Evolutionary conservation across 2,329 filamentous ascomycete genomes (phyloP), one percentile per base, ranked within the genome.

Genomic region (Aspergillus sp.): DNA sequence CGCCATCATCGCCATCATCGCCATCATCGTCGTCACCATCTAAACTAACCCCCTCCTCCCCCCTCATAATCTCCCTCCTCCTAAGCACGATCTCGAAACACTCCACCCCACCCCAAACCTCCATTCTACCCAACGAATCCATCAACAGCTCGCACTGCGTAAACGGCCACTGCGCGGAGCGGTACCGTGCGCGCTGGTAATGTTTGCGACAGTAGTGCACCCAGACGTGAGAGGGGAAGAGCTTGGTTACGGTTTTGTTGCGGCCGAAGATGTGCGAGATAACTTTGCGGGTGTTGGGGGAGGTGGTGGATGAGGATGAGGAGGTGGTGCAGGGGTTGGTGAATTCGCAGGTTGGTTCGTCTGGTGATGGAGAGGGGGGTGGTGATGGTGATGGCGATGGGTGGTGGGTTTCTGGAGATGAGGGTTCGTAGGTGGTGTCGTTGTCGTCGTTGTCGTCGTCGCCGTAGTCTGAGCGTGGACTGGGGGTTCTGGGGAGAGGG

Each of bases 251-350:
- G 6, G 78, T 74, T 67, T 93, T 93, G 72, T 93, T 93, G 32
- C 88, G 80, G 19, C 88, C 88, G 54, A 91, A 91, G 43, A 90
- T 78, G 58, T 93, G 86, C 0, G 85, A 89, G 46, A 91, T 85
- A 5, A 85, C 82, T 66, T 91, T 91, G 38, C 88, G 80, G 26
- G 77, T 36, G 33, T 6, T 48, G 50, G 1, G 28, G 19, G 1
- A 46, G 39, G 36, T 52, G 52, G 6, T 37, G n/a, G 9, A 28
- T 37, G 7, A 7, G 28, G 32, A 11, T 36, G 10, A 11, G n/a
- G 12, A 32, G 11, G 46, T 48, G 12, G 37, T 48, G 40, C 48
- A 50, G 44, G 34, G 39, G 13, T 10, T 37, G 7, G 43, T 46
- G 51, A 50, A 55, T 47, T 48, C 39, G 50, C 50, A 50, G 36